A percentile compares a stretch with the other conserved stretches of the same genome.
These are phyloP conservation scores for Xylaria curta DNA, from an alignment of 495 filamentous ascomycete species.

Conservation along the genomic window DNA sequence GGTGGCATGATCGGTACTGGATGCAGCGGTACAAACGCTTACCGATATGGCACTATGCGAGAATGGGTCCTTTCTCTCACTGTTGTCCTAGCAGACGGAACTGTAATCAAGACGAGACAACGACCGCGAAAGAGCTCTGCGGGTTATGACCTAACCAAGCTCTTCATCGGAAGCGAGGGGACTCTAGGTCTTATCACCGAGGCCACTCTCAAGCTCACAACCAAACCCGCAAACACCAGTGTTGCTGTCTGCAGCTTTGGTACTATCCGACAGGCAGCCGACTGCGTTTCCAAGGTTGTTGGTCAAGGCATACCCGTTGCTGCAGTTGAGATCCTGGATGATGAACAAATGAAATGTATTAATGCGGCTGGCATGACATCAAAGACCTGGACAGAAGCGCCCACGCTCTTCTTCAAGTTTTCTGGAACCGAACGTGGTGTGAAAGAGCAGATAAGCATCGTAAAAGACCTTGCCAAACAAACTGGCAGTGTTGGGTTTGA, in stretches of 20 bases:
- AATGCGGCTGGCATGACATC: constrained; percentile 78
- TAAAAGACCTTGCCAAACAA: constrained; percentile 67
- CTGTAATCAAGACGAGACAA: constrained; percentile 85
- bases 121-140: constrained; percentile 80
- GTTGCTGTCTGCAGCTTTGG: constrained; percentile 87
- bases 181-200: constrained; percentile 91
- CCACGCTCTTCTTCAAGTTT: constrained; percentile 97
- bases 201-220: constrained; percentile 80
- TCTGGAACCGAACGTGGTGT: constrained; percentile 75
- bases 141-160: constrained; percentile 83
- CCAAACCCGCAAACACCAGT: constrained; percentile 75
- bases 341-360: constrained; percentile 93
- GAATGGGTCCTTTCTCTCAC: constrained; percentile 94
- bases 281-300: constrained; percentile 80
- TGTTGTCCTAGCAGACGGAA: constrained; percentile 91
- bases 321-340: constrained; percentile 90
- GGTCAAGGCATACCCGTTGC: constrained; percentile 81
- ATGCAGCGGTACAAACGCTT: constrained; percentile 92
- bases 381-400: constrained; percentile 75
- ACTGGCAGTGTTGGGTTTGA: constrained; percentile 74
- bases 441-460: constrained; percentile 81
- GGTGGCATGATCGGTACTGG: constrained; percentile 96
- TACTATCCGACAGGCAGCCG: constrained; percentile 77
- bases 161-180: constrained; percentile 92
- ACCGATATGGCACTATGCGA: constrained; percentile 94